Evolutionary conservation across 2,329 filamentous ascomycete species (phyloP).

Genomic region (Pestalotiopsis sp.): DNA sequence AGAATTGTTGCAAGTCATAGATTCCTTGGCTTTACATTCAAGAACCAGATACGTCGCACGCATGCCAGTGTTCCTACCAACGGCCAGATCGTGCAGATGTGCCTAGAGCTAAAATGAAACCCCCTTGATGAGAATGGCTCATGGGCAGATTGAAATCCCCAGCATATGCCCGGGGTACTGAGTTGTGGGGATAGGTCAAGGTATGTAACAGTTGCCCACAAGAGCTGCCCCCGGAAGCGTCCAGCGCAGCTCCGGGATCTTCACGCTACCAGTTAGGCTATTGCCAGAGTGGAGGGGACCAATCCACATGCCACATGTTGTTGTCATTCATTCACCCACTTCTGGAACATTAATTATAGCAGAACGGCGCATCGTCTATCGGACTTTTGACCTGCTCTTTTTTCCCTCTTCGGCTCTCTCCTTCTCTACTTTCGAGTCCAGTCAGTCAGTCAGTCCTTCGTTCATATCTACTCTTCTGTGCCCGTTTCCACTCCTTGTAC

Average conservation of each 20-base stretch:
- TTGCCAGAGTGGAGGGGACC: not conserved
- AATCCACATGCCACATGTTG: not conserved
- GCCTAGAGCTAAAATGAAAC: too few species aligned
- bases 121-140: too few species aligned
- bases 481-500: not conserved
- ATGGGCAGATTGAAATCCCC: too few species aligned
- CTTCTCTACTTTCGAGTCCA: not conserved
- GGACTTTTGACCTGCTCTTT: not conserved
- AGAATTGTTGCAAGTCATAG: too few species aligned
- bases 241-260: not conserved
- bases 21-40: too few species aligned
- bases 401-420: not conserved
- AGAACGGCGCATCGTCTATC: not conserved
- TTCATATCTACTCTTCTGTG: not conserved
- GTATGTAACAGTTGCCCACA: not conserved
- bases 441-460: not conserved
- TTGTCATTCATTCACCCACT: not conserved
- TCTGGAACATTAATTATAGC: not conserved
- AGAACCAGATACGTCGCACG: too few species aligned
- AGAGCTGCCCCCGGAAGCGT: not conserved
- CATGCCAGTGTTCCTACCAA: too few species aligned
- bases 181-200: not conserved
- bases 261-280: not conserved
- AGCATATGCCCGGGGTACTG: too few species aligned
- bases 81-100: too few species aligned